A percentile compares a stretch with the other conserved stretches of the same genome.
Evolutionary conservation across 441 rosid genomes (phyloP).

Genomic region (Populus tomentosa): DNA sequence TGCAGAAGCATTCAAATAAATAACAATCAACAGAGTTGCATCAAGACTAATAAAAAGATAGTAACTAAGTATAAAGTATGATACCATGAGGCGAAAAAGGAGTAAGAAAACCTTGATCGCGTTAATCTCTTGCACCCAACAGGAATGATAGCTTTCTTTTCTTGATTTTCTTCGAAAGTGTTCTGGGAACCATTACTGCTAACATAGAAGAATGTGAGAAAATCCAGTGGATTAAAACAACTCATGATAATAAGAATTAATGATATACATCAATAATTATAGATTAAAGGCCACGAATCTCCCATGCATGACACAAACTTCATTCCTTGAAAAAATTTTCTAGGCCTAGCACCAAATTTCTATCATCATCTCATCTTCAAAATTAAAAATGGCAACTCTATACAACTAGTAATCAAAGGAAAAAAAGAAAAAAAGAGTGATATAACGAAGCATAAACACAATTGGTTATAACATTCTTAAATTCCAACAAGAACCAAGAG

Average conservation of each 20-base stretch:
- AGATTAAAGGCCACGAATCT: not conserved
- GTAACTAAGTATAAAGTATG: not conserved
- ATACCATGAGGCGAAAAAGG: slow-evolving; percentile 51
- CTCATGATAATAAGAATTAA: not conserved
- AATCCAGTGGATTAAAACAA: not conserved
- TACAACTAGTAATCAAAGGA: too few relatives aligned
- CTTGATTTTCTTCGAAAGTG: slow-evolving; percentile 18
- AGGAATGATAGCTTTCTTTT: too few relatives aligned
- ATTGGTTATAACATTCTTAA: not conserved
- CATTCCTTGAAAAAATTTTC: too few relatives aligned
- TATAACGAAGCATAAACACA: too few relatives aligned
- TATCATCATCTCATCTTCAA: not conserved
- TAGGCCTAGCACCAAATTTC: not conserved
- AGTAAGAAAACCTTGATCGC: slow-evolving; percentile 50
- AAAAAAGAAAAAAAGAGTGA: too few relatives aligned
- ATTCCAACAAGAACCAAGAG: not conserved
- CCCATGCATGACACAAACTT: too few relatives aligned
- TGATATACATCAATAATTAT: too few relatives aligned
- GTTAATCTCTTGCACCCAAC: too few relatives aligned
- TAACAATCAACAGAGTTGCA: not conserved
- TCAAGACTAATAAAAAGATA: not conserved
- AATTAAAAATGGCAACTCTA: too few relatives aligned
- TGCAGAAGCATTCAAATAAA: not conserved
- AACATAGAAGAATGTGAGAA: not conserved
- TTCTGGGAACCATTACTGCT: slow-evolving; percentile 22